phyloP scores from a whole-genome alignment of 2,329 filamentous ascomycete species.

The Cryphonectria naterciae region DNA sequence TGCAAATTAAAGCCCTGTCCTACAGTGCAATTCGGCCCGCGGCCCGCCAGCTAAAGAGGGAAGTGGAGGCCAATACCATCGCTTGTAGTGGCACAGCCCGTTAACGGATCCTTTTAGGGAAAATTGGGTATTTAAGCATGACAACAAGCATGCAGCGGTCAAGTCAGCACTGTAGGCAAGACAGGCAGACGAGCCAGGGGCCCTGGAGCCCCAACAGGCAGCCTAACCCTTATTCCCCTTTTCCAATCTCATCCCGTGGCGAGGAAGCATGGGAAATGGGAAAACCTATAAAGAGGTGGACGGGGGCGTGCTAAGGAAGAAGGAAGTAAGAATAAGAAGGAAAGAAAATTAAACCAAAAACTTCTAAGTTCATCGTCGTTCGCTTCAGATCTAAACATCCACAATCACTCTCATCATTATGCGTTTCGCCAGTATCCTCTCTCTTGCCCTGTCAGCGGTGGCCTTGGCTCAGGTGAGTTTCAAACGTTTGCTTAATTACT shows the following conservation, averaged over 20 bases:
- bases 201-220: background rate
- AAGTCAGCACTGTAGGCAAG: background rate
- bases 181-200: constrained; percentile 16
- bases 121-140: constrained; percentile 6
- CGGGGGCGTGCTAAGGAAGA: too few relatives aligned
- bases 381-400: too few relatives aligned
- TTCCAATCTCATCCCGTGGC: background rate
- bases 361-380: too few relatives aligned
- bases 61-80: background rate
- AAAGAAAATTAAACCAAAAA: too few relatives aligned
- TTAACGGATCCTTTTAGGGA: background rate
- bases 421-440: constrained; percentile 6
- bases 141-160: background rate
- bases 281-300: background rate
- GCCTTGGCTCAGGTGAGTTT: constrained; percentile 17
- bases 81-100: constrained; percentile 2
- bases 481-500: background rate
- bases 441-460: constrained; percentile 14
- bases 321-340: background rate
- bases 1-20: background rate
- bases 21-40: background rate
- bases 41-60: background rate
- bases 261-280: too few relatives aligned
- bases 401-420: background rate
- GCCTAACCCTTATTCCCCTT: background rate